Evolutionary conservation across 352 stramenopile species (phyloP).

Genomic region (Globisporangium spiculum): DNA sequence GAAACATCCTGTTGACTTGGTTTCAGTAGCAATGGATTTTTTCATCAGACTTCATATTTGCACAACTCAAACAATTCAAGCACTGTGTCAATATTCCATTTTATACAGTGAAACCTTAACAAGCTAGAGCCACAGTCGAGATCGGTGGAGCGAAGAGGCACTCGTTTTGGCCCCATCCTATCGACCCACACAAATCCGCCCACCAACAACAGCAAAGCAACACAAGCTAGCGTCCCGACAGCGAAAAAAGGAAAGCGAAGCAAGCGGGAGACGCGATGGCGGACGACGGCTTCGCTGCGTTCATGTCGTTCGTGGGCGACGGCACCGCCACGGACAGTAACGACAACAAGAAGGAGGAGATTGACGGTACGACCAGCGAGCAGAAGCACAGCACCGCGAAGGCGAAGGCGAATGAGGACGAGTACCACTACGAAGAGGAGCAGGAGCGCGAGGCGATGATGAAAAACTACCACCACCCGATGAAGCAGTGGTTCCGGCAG

Average conservation of each 20-base stretch:
- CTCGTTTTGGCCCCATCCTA: not conserved
- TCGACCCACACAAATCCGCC: not conserved
- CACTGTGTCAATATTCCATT: not conserved
- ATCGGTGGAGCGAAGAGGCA: not conserved
- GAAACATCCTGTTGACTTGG: no score
- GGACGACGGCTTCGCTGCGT: constrained; percentile 63
- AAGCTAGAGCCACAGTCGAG: not conserved
- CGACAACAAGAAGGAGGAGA: not conserved
- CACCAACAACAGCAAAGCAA: constrained; percentile 5
- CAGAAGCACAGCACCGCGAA: not conserved
- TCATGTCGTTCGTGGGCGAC: constrained; percentile 60
- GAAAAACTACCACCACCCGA: constrained; percentile 82
- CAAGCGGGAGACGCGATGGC: constrained; percentile 35
- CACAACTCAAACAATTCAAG: no score
- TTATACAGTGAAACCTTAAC: not conserved
- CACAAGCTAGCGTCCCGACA: not conserved
- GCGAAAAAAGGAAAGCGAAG: not conserved
- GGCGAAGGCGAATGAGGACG: constrained; percentile 32
- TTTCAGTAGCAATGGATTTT: no score
- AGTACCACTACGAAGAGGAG: constrained; percentile 82
- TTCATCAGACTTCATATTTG: no score
- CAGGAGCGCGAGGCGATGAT: constrained; percentile 88
- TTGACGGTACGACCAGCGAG: no score
- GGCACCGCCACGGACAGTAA: constrained; percentile 15
- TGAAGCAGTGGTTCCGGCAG: constrained; percentile 88